These are phyloP conservation scores for Ustilago xerochloae DNA, from an alignment of 1,284 basidiomycete genomes.

Conservation along the genomic window DNA sequence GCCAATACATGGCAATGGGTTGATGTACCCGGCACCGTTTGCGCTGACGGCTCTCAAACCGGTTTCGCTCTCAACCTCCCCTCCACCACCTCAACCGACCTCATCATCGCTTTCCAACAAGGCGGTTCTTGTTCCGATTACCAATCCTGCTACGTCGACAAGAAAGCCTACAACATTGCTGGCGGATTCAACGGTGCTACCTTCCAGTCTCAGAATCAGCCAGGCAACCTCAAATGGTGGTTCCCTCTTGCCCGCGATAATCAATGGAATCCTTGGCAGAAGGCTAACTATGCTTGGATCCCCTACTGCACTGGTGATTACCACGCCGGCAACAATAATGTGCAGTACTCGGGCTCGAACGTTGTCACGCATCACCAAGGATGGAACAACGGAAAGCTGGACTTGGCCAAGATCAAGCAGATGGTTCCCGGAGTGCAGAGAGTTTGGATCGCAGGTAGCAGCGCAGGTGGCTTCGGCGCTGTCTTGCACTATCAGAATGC, in stretches of 20 bases:
- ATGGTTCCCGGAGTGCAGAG: conserved; percentile 11
- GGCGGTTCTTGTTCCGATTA: conserved; percentile 41
- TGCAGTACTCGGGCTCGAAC: conserved; percentile 12
- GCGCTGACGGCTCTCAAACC: conserved; percentile 27
- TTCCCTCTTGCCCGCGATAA: conserved; percentile 29
- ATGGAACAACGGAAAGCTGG: conserved; percentile 13
- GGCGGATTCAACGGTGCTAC: conserved; percentile 14
- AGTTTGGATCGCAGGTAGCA: conserved; percentile 18
- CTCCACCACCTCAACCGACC: conserved; percentile 12
- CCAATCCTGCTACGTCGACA: conserved; percentile 20
- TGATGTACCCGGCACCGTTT: conserved; percentile 31
- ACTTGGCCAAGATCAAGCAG: conserved; percentile 17
- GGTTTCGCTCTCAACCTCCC: conserved; percentile 32
- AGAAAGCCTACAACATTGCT: conserved; percentile 25
- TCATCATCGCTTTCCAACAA: conserved; percentile 23
- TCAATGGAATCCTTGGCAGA: conserved; percentile 23
- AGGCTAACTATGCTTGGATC: conserved; percentile 24
- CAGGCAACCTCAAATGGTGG: conserved; percentile 13
- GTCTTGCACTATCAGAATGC: conserved; percentile 36
- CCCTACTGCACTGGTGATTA: conserved; percentile 43
- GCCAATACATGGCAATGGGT: conserved; percentile 22
- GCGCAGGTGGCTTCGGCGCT: conserved; percentile 26
- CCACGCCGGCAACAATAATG: conserved; percentile 27
- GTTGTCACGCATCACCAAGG: conserved; percentile 16
- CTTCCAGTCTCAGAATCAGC: conserved; percentile 16